Conservation (phyloP, 78 protist genomes). For the Dictyostelium firmibasis region DNA sequence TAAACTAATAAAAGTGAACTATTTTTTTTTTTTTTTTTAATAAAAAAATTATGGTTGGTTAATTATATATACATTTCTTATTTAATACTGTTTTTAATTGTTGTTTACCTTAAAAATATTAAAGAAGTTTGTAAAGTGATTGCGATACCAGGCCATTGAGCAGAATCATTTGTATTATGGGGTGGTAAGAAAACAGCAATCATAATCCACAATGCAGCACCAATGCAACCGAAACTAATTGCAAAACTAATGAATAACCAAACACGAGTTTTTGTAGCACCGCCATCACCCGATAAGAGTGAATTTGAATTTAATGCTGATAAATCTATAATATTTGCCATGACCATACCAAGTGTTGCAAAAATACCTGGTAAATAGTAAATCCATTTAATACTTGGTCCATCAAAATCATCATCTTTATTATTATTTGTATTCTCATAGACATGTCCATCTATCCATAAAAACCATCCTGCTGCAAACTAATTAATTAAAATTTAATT, state of each 20-base stretch:
- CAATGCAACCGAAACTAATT: conserved; percentile 69
- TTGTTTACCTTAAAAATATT: conserved; percentile 6
- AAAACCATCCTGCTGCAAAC: conserved; percentile 69
- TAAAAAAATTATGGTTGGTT: background rate
- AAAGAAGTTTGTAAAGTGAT: conserved; percentile 43
- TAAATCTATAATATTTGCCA: conserved; percentile 47
- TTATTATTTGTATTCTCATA: conserved; percentile 39
- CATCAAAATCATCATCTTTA: background rate
- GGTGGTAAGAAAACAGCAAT: conserved; percentile 59
- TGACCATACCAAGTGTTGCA: conserved; percentile 50
- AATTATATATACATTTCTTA: background rate
- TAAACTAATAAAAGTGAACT: conserved; percentile 44
- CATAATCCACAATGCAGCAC: conserved; percentile 71
- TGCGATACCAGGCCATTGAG: conserved; percentile 73
- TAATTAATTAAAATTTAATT: background rate
- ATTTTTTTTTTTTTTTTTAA: too few species aligned
- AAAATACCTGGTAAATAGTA: conserved; percentile 74
- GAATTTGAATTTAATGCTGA: background rate
- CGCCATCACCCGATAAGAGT: conserved; percentile 14
- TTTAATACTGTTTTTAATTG: background rate
- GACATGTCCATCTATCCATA: conserved; percentile 79
- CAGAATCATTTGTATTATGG: conserved; percentile 17
- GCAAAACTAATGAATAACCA: conserved; percentile 76
- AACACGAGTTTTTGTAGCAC: conserved; percentile 5
- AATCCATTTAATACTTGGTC: conserved; percentile 73